phyloP scores from a whole-genome alignment of 352 stramenopile species.

The Peronospora belbahrii region DNA sequence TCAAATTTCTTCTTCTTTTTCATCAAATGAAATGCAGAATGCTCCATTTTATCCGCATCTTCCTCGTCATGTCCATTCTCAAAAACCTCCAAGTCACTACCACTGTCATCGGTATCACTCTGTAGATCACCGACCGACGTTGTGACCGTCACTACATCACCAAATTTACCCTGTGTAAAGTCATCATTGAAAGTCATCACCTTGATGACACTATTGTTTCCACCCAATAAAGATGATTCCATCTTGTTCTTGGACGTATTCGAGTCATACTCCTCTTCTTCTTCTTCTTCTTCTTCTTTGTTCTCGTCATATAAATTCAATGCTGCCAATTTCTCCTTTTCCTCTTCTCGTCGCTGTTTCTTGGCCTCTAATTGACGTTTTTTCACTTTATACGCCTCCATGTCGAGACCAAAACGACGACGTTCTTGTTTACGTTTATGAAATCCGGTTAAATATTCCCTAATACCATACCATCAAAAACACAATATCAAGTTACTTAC shows the following conservation, averaged over 20 bases:
- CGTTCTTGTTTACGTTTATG: slow-evolving; percentile 84
- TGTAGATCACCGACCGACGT: slow-evolving; percentile 71
- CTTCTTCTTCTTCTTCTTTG: slow-evolving; percentile 25
- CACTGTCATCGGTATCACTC: slow-evolving; percentile 69
- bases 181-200: slow-evolving; percentile 75
- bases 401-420: slow-evolving; percentile 78
- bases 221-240: slow-evolving; percentile 15
- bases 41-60: slow-evolving; percentile 18
- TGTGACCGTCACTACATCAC: slow-evolving; percentile 80
- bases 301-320: slow-evolving; percentile 53
- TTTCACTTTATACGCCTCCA: slow-evolving; percentile 87
- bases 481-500: slow-evolving; percentile 1
- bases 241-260: slow-evolving; percentile 27
- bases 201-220: slow-evolving; percentile 38
- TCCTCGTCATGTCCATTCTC: slow-evolving; percentile 39
- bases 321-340: slow-evolving; percentile 56
- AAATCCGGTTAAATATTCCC: slow-evolving; percentile 82
- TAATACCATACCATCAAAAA: slow-evolving; percentile 11
- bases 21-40: slow-evolving; percentile 22
- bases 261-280: slow-evolving; percentile 26
- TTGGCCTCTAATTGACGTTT: slow-evolving; percentile 70
- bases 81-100: slow-evolving; percentile 52
- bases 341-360: slow-evolving; percentile 76
- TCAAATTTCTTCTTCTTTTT: slow-evolving; percentile 31
- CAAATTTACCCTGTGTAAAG: slow-evolving; percentile 82